Percentiles rank a stretch among this genome's conserved stretches.
phyloP scores from a whole-genome alignment of 2,329 filamentous ascomycete genomes.

The Sphaceloma murrayae region DNA sequence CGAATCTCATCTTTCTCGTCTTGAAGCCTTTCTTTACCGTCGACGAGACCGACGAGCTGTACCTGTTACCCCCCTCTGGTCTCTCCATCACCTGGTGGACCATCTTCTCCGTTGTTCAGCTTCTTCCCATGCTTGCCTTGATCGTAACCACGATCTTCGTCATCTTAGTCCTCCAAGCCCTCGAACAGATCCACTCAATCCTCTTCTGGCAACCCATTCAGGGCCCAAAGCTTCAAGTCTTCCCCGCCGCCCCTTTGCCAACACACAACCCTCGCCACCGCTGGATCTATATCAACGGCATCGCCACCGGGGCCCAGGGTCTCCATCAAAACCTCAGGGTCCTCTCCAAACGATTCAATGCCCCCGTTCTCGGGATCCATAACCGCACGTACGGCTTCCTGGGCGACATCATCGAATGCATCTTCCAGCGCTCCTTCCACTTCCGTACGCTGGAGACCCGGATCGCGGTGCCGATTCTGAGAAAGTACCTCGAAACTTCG shows the following conservation, averaged over 20 bases:
- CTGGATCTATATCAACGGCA: slow-evolving; percentile 16
- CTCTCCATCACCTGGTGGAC: slow-evolving; percentile 9
- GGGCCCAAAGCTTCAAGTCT: slow-evolving; percentile 11
- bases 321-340: slow-evolving; percentile 12
- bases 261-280: slow-evolving; percentile 7
- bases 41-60: slow-evolving; percentile 13
- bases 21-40: slow-evolving; percentile 8
- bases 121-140: neutral
- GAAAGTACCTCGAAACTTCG: slow-evolving; percentile 51
- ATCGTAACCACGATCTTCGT: neutral
- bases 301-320: slow-evolving; percentile 6
- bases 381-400: slow-evolving; percentile 47
- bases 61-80: slow-evolving; percentile 5
- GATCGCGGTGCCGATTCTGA: slow-evolving; percentile 35
- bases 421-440: slow-evolving; percentile 64
- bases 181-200: slow-evolving; percentile 1
- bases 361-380: slow-evolving; percentile 31
- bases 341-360: slow-evolving; percentile 14
- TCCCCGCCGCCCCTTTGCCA: neutral
- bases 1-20: neutral
- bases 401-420: slow-evolving; percentile 67
- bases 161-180: slow-evolving; percentile 6
- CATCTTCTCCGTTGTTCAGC: slow-evolving; percentile 11
- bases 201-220: slow-evolving; percentile 14
- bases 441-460: slow-evolving; percentile 59